phyloP scores from a whole-genome alignment of 768 basidiomycete genomes.

The Lactarius sp. region DNA sequence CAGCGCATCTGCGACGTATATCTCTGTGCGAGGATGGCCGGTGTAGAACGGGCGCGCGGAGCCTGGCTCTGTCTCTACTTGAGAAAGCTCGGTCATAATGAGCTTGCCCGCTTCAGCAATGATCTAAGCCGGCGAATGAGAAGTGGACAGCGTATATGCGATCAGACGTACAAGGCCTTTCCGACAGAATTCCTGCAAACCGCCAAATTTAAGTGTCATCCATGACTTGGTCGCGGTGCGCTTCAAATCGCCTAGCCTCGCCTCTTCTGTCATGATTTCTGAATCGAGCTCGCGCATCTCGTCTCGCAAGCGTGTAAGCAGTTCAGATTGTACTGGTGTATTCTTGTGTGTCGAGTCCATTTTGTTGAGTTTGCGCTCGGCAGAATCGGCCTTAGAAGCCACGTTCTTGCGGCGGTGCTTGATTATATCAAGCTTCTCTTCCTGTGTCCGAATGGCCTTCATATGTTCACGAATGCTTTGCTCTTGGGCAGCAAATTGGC shows the following conservation, averaged over 20 bases:
- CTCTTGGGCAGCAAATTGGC: slow-evolving; percentile 66
- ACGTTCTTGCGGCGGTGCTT: slow-evolving; percentile 65
- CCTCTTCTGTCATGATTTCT: slow-evolving; percentile 80
- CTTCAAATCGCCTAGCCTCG: slow-evolving; percentile 78
- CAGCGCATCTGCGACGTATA: slow-evolving; percentile 58
- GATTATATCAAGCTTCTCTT: slow-evolving; percentile 77
- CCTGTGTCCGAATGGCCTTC: slow-evolving; percentile 78
- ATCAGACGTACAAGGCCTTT: slow-evolving; percentile 53
- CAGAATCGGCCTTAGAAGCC: slow-evolving; percentile 67
- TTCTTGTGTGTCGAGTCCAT: slow-evolving; percentile 91
- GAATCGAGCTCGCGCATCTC: slow-evolving; percentile 76
- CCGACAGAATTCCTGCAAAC: slow-evolving; percentile 76
- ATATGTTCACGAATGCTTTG: slow-evolving; percentile 63
- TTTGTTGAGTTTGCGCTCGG: slow-evolving; percentile 84
- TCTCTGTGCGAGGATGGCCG: slow-evolving; percentile 57
- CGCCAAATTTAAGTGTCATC: slow-evolving; percentile 85
- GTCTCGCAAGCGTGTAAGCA: slow-evolving; percentile 61
- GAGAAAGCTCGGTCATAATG: slow-evolving; percentile 58
- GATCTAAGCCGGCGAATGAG: slow-evolving; percentile 36
- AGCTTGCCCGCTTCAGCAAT: slow-evolving; percentile 52
- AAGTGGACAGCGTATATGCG: neutral
- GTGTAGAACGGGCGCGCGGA: slow-evolving; percentile 67
- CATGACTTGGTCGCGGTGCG: slow-evolving; percentile 60
- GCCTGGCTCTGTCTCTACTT: slow-evolving; percentile 78
- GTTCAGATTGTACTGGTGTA: slow-evolving; percentile 63